These are phyloP conservation scores for Phytomonas sp. DNA, from an alignment of 208 protist genomes.

Conservation along the genomic window DNA sequence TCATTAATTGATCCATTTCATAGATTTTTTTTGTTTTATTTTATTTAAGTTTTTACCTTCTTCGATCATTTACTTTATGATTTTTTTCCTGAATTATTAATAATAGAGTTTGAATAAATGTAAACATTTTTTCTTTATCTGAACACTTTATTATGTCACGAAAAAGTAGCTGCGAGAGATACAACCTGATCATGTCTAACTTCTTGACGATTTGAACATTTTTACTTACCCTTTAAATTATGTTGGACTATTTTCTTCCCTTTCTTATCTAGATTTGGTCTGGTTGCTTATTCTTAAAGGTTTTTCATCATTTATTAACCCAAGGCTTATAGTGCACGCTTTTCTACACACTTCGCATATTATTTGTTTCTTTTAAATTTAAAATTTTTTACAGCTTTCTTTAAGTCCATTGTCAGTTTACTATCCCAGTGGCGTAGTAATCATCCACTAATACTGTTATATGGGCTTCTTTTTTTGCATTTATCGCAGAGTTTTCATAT, in stretches of 20 bases:
- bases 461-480: not conserved
- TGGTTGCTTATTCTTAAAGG: not conserved
- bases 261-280: not conserved
- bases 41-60: not conserved
- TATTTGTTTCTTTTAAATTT: not conserved
- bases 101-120: not conserved
- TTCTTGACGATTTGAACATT: not conserved
- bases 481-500: not conserved
- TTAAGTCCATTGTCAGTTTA: not conserved
- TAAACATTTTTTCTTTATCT: not conserved
- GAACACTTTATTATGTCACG: not conserved
- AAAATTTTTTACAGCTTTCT: not conserved
- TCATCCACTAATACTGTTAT: not conserved
- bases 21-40: slow-evolving; percentile 4
- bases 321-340: not conserved
- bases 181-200: not conserved
- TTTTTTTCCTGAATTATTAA: not conserved
- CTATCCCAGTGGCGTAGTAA: not conserved
- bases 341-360: not conserved
- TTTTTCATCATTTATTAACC: not conserved
- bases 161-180: not conserved
- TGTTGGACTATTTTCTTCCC: not conserved
- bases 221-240: not conserved
- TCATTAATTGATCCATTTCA: not conserved
- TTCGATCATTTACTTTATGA: too few relatives aligned